Evolutionary conservation across 169 alveolate genomes (phyloP), one percentile per base, ranked within the genome.

Genomic region (Plasmodium vivax): DNA sequence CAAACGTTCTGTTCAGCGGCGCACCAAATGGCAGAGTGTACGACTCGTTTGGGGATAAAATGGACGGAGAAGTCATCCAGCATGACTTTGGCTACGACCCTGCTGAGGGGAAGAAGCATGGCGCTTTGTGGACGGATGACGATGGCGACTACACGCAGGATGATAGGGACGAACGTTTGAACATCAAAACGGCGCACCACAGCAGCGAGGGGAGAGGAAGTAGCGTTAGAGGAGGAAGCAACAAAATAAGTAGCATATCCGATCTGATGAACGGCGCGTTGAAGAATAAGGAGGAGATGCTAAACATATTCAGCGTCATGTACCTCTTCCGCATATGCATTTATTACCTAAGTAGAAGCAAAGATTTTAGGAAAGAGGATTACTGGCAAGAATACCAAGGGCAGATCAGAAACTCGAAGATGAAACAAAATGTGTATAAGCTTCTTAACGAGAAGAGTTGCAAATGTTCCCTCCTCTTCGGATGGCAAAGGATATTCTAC

Each of bases 401-500:
- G 58, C 94, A 74, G 71, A 30, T 91, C 43, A 34, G 95, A 81
- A 83, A 74, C 56, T 92, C 94, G 30, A 83, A 81, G 75, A 58
- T 47, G 51, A 79, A 88, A 83, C 95, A 82, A 51, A 83, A 72
- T 87, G 93, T 95, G 43, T 92, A 79, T 82, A 91, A 51, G 56
- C 79, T 92, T 34, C 81, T 97, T 9, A 96, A 96, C 51, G 71
- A 82, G 43, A 87, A 95, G 56, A 96, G 98, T 79, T 93, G 88
- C 23, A 83, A 91, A 16, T 77, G 84, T 3, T 95, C 95, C 56
- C 92, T 95, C 27, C 93, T 97, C 14, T 97, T 72, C 74, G 97
- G 98, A 16, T 97, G 98, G 98, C 98, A 97, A 83, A 93, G 97
- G 79, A 94, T 97, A 54, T 83, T 97, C 45, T 97, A 97, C 75